Evolutionary conservation across 2,329 filamentous ascomycete genomes (phyloP), one percentile per base, ranked within the genome.

Genomic region (Diplocarpon rosae): DNA sequence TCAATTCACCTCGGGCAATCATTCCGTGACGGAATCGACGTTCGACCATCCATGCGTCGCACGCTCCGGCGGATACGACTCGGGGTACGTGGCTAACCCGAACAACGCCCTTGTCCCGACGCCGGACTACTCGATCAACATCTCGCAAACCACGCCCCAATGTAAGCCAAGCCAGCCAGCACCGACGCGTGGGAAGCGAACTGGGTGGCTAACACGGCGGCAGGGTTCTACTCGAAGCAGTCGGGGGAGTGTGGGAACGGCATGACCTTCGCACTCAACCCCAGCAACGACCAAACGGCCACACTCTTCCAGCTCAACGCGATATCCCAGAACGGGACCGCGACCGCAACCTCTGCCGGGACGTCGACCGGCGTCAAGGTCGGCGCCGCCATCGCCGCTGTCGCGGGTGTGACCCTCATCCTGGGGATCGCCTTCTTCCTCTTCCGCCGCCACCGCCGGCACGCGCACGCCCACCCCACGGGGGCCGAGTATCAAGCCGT

Each of bases 11-110:
- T 46, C 47, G 10, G 53, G 53, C 13, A 75, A 75, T 64, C 72
- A 75, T 65, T 66, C 67, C 20, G 59, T 75, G 36, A 66, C 62
- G 7, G 59, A 66, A 51, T 60, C 57, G 30, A 57, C 54, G 10
- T 64, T 62, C 38, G 52, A 53, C 10, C 49, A 48, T 27, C 62
- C 62, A 2, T 68, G 65, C 52, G 56, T 61, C 28, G 59, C 60
- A 8, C 55, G 64, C 10, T 1, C 50, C 10, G 63, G 65, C 12
- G 78, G 78, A 50, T 71, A 87, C 65, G 80, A 74, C 66, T 80
- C 76, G 2, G 79, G 79, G 42, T 83, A 44, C 34, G 47, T 48
- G 17, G 36, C 50, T 10, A 50, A 44, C 29, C 29, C 34, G 5
- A 41, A 45, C 16, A 30, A 38, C 13, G 24, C 39, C n/a, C 13